Base-by-base conservation (phyloP, 192 early-diverging fungal species). In the Coemansia sp. region DNA sequence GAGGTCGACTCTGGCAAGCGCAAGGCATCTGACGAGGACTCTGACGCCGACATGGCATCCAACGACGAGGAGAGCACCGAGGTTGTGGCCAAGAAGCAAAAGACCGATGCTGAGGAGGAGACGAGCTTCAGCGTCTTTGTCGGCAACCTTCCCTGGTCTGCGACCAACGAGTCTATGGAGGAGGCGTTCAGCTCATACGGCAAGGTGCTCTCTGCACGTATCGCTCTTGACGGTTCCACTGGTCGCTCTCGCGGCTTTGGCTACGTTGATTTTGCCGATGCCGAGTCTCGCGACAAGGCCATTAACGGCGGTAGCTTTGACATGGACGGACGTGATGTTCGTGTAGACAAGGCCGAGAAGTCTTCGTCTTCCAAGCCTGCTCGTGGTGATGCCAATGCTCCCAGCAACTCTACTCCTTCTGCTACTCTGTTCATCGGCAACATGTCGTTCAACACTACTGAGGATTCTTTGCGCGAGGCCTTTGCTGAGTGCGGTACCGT, bases 401-500 rank as follows among this genome's bases (percentile, higher is more conserved):
- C 27, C 31, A 56, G 62, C 44, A 29, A 11, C 17, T 15, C 69
- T 15, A 32, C 38, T 4, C 48, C 44, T 50, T 80, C 84, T 56
- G 84, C 88, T 70, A 93, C 91, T 6, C 85, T 97, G 50, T 98
- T 95, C 65, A 79, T 93, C 50, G 91, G 91, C 34, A 94, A 94
- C 78, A 88, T 95, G 72, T 90, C 93, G 6, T 94, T 95, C 80
- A 91, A 94, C 69, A 83, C 91, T 39, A 93, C 94, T 11, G 97
- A 99, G 81, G 91, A 95, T 66, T 90, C 91, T 64, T 74, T 99
- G 51, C 90, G 91, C 38, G 93, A 93, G 48, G 92, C 96, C 29
- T 99, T 99, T 74, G 90, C 88, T 38, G 95, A 94, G 76, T 96
- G 93, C 58, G 97, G 97, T n/a, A 68, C 92, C 88, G 88, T 99